Conservation (phyloP, 2,329 filamentous ascomycete species). For the Aspergillus cejpii region DNA sequence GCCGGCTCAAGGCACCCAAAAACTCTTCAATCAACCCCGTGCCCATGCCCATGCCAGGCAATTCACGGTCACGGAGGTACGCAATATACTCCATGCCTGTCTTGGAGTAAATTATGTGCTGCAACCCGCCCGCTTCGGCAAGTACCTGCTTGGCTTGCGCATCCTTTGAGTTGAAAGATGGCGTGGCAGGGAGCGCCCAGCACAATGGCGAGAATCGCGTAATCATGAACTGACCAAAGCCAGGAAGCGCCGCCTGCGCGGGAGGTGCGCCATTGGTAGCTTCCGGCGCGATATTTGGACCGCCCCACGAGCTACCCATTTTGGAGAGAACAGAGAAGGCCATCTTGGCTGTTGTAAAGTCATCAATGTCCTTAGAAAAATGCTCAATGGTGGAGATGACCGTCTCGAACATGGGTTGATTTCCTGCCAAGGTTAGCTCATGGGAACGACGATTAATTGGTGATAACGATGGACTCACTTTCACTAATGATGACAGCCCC, state of each 20-base stretch:
- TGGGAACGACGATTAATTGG: background rate
- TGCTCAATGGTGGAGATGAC: conserved; percentile 79
- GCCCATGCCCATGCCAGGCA: conserved; percentile 46
- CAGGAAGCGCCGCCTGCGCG: conserved; percentile 56
- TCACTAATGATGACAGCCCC: conserved; percentile 83
- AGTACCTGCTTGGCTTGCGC: conserved; percentile 84
- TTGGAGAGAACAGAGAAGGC: conserved; percentile 75
- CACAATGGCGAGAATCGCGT: conserved; percentile 79
- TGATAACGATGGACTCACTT: conserved; percentile 36
- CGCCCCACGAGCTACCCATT: conserved; percentile 87
- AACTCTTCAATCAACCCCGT: conserved; percentile 43
- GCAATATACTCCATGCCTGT: conserved; percentile 72
- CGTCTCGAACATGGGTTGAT: conserved; percentile 84
- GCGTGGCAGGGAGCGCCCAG: conserved; percentile 78
- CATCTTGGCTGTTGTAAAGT: conserved; percentile 61
- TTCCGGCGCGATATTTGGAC: conserved; percentile 59
- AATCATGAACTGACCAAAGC: conserved; percentile 88
- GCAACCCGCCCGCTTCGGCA: conserved; percentile 75
- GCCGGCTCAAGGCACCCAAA: conserved; percentile 39
- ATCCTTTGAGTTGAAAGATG: conserved; percentile 75
- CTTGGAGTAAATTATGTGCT: conserved; percentile 86
- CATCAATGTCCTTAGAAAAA: conserved; percentile 69
- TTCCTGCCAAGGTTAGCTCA: conserved; percentile 44
- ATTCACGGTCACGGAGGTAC: conserved; percentile 41
- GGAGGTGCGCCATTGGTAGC: conserved; percentile 25